Evolutionary conservation across 2,329 filamentous ascomycete species (phyloP).

Genomic region (Sporothrix inflata): DNA sequence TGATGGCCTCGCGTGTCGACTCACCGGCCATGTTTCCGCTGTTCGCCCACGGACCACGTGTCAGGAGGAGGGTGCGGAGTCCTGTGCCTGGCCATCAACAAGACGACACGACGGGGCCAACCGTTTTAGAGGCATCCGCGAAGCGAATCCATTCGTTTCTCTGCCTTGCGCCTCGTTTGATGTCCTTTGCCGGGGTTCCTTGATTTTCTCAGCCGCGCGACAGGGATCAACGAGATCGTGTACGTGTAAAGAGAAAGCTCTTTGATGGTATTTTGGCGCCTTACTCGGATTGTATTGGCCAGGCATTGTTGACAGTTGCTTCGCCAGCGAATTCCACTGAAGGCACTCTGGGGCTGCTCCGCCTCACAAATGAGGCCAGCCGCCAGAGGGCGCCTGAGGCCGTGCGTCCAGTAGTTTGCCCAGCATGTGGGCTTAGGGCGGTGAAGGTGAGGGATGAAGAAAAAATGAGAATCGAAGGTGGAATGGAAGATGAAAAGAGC

Average conservation of each 20-base stretch:
- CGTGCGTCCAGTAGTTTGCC: background rate
- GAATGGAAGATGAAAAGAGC: background rate
- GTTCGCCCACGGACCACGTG: background rate
- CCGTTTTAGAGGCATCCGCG: background rate
- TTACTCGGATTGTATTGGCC: background rate
- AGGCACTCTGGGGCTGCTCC: background rate
- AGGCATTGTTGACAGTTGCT: background rate
- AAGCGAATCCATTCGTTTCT: background rate
- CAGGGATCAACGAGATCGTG: background rate
- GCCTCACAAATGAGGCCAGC: constrained; percentile 4
- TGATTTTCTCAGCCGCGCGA: background rate
- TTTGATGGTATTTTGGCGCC: background rate
- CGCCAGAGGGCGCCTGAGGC: background rate
- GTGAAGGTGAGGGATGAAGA: too few species aligned
- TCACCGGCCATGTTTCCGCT: background rate
- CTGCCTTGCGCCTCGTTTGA: constrained; percentile 16
- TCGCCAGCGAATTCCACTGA: background rate
- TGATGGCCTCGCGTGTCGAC: background rate
- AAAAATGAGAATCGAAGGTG: background rate
- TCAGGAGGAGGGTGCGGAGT: background rate
- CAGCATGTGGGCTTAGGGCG: background rate
- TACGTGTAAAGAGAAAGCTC: background rate
- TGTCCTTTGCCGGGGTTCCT: background rate
- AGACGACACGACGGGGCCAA: background rate
- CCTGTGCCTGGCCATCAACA: background rate